These are phyloP conservation scores for Vigna hirtella DNA, from an alignment of 306 rosid genomes.

Conservation along the genomic window DNA sequence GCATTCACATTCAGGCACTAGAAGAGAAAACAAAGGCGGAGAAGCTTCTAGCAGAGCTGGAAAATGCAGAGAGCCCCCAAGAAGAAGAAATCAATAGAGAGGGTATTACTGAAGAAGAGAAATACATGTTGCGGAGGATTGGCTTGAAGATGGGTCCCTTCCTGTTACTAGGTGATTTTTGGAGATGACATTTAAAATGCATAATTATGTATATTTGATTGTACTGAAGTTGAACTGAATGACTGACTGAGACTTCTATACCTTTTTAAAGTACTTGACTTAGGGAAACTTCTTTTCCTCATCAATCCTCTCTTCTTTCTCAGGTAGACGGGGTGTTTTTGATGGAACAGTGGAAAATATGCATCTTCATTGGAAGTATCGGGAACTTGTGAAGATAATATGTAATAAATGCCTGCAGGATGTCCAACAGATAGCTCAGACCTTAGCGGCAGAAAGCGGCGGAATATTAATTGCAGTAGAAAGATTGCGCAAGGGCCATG, in stretches of 20 bases:
- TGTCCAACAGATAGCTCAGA: constrained; percentile 70
- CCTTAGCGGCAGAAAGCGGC: constrained; percentile 92
- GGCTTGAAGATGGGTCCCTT: constrained; percentile 92
- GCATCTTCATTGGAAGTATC: constrained; percentile 99
- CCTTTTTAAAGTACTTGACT: constrained; percentile 31
- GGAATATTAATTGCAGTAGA: constrained; percentile 91
- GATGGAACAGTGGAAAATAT: constrained; percentile 96
- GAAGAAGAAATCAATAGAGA: constrained; percentile 82
- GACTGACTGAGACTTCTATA: constrained; percentile 11
- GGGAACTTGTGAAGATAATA: constrained; percentile 91
- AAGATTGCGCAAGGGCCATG: constrained; percentile 78
- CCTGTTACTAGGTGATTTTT: constrained; percentile 81
- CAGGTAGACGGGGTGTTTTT: constrained; percentile 90
- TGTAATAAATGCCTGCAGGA: constrained; percentile 56
- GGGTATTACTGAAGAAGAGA: constrained; percentile 87
- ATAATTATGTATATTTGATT: constrained; percentile 19
- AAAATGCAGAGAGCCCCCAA: constrained; percentile 55
- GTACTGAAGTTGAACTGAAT: constrained; percentile 38
- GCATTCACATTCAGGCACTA: constrained; percentile 66
- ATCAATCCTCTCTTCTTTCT: constrained; percentile 41
- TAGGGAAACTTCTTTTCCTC: constrained; percentile 4
- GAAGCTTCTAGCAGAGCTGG: constrained; percentile 72
- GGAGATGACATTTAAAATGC: constrained; percentile 39
- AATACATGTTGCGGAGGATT: constrained; percentile 85
- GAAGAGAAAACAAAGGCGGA: constrained; percentile 76